These are phyloP conservation scores for Herpetomonas tarakana DNA, from an alignment of 208 protist species.

Conservation along the genomic window DNA sequence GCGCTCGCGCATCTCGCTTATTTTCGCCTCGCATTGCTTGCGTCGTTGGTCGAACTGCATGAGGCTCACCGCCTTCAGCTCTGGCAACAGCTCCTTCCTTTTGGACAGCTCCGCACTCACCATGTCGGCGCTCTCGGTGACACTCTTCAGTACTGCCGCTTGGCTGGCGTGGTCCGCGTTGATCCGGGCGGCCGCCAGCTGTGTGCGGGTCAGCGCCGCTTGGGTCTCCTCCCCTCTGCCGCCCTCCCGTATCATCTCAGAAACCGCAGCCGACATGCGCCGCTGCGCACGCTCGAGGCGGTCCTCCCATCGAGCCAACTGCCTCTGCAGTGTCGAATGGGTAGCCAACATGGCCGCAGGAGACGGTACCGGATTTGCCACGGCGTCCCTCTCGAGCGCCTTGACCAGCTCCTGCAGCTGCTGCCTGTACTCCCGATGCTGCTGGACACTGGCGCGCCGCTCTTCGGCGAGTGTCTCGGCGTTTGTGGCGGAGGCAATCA, in stretches of 20 bases:
- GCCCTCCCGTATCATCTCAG: slow-evolving; percentile 29
- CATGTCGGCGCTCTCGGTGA: slow-evolving; percentile 16
- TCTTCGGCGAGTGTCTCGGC: slow-evolving; percentile 22
- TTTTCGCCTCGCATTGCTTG: slow-evolving; percentile 13
- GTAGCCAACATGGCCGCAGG: slow-evolving; percentile 21
- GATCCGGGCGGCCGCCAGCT: slow-evolving; percentile 10
- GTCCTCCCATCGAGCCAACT: slow-evolving; percentile 30
- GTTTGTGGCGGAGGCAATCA: slow-evolving; percentile 20
- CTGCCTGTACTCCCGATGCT: slow-evolving; percentile 14
- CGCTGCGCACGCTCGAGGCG: slow-evolving; percentile 27
- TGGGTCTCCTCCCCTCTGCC: slow-evolving; percentile 27
- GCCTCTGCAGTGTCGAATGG: slow-evolving; percentile 19
- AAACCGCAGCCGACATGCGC: slow-evolving; percentile 24
- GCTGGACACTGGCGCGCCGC: slow-evolving; percentile 13
- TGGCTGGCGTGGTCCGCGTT: slow-evolving; percentile 9
- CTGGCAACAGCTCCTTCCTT: slow-evolving; percentile 12
- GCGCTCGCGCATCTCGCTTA: neutral
- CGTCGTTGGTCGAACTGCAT: slow-evolving; percentile 22
- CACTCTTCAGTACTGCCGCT: slow-evolving; percentile 13
- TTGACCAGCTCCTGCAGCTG: slow-evolving; percentile 15
- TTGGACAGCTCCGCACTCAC: slow-evolving; percentile 16
- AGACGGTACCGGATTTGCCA: slow-evolving; percentile 7
- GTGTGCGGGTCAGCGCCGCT: slow-evolving; percentile 11
- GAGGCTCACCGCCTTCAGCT: slow-evolving; percentile 16
- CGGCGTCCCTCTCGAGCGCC: slow-evolving; percentile 5